Conservation (phyloP, 1,284 basidiomycete species). For the Phlebopus sp. region DNA sequence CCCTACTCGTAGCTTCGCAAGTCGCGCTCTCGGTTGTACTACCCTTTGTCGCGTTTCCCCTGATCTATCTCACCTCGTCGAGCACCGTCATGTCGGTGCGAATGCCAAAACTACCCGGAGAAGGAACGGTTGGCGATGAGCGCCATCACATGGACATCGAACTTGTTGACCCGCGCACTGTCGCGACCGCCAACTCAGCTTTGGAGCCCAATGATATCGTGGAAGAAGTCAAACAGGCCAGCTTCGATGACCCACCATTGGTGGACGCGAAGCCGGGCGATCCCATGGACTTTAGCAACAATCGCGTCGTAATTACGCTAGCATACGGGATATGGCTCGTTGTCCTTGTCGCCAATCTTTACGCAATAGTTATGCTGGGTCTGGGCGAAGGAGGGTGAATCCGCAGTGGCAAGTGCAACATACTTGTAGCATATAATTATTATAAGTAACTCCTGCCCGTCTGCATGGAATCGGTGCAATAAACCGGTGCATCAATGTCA, state of each 20-base stretch:
- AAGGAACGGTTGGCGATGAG: neutral
- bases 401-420: neutral
- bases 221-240: constrained; percentile 1
- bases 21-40: constrained; percentile 75
- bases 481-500: too few relatives aligned
- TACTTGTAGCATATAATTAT: neutral
- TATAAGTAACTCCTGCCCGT: too few relatives aligned
- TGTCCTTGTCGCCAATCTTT: constrained; percentile 61
- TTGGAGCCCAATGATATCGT: constrained; percentile 2
- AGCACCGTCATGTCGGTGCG: constrained; percentile 54
- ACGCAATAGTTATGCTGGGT: constrained; percentile 48
- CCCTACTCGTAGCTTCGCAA: constrained; percentile 76
- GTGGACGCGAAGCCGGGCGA: constrained; percentile 3
- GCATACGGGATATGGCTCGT: constrained; percentile 57
- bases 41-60: constrained; percentile 72
- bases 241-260: neutral
- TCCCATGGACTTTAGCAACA: constrained; percentile 47
- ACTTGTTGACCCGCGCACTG: neutral
- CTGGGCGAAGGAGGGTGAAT: constrained; percentile 25
- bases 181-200: neutral
- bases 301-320: constrained; percentile 42
- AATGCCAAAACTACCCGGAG: neutral
- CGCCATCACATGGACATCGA: neutral
- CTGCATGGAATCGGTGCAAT: too few relatives aligned
- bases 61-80: constrained; percentile 63